Conservation (phyloP, 768 basidiomycete genomes). For the Mycena kentingensis region DNA sequence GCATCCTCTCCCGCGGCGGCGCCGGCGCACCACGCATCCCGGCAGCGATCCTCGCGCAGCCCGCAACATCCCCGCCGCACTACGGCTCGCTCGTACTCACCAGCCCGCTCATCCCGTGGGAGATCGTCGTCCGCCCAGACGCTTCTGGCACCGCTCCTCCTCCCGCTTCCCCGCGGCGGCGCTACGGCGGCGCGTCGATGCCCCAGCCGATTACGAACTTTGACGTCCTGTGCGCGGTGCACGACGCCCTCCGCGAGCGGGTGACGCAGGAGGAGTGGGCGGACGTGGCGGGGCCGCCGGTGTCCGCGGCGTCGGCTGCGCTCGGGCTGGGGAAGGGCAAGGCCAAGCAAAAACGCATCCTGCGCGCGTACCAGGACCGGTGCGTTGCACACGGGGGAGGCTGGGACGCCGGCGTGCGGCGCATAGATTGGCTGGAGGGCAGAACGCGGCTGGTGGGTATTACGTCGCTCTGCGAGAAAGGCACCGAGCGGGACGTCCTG, state of each 20-base stretch:
- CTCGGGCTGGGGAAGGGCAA: constrained; percentile 51
- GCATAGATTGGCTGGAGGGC: constrained; percentile 66
- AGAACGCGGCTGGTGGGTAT: constrained; percentile 63
- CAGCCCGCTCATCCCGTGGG: constrained; percentile 64
- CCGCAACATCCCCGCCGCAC: constrained; percentile 64
- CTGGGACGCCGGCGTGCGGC: constrained; percentile 68
- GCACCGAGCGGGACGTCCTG: too few species aligned
- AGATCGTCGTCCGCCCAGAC: constrained; percentile 48
- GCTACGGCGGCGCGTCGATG: constrained; percentile 4
- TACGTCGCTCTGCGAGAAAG: too few species aligned
- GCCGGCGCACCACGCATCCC: constrained; percentile 57
- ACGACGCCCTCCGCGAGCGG: constrained; percentile 55
- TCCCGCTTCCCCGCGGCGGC: constrained; percentile 11
- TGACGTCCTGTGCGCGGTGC: constrained; percentile 62
- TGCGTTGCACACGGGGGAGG: constrained; percentile 63
- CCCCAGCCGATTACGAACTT: constrained; percentile 53
- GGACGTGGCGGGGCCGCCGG: not conserved
- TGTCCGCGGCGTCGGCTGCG: not conserved
- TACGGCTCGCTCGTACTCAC: constrained; percentile 51
- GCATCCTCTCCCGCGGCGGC: constrained; percentile 50
- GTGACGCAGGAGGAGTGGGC: constrained; percentile 70
- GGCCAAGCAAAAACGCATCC: constrained; percentile 57
- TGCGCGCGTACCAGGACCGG: constrained; percentile 62
- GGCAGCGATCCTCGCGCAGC: constrained; percentile 56
- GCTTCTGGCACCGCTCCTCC: not conserved